Base-by-base conservation (phyloP, 139 green algal species). In the Ettlia oleoabundans region DNA sequence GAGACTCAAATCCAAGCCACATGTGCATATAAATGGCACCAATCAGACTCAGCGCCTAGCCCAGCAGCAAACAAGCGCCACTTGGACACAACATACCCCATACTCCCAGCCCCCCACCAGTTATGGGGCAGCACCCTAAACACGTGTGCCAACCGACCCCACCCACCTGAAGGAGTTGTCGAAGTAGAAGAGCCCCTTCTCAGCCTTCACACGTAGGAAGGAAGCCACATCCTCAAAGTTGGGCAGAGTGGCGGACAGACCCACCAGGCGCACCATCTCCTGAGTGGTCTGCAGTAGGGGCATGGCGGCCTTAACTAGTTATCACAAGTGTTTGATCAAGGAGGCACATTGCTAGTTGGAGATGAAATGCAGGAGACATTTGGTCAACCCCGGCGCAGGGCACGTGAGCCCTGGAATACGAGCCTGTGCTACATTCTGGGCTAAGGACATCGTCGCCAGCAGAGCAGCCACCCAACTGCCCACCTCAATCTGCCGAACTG, bases 191-290 rank as follows among this genome's bases (percentile, higher is more conserved):
- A 99, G 87, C 2, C 96, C 97, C 86, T 96, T 94, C 73, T 95
- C 92, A 0, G 87, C 82, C 70, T 98, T 92, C 10, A 99, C 95
- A 8, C 95, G 84, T 73, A 99, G 92, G 88, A 99, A 98, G 10
- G 93, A 85, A 15, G 93, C 96, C 26, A 99, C 97, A 83, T 99
- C 96, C 70, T 97, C 90, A 79, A 95, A 99, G 91, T 99, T 99
- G 78, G 96, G 96, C 74, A 99, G 94, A 19, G 96, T 99, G 33
- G 96, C 96, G 4, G 91, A 97, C 53, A 99, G 91, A 6, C 96
- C 96, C 67, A 99, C 97, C 30, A 99, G 92, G 55, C 96, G 92
- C 8, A 95, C 94, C 91, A 96, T 94, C 88, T 99, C 95, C 84
- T 98, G 95, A 21, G 96, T 98, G 1, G 90, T 86, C 92, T 99